A percentile compares a stretch with the other conserved stretches of the same genome.
phyloP scores from a whole-genome alignment of 2,329 filamentous ascomycete species.

The Fusarium sp. region DNA sequence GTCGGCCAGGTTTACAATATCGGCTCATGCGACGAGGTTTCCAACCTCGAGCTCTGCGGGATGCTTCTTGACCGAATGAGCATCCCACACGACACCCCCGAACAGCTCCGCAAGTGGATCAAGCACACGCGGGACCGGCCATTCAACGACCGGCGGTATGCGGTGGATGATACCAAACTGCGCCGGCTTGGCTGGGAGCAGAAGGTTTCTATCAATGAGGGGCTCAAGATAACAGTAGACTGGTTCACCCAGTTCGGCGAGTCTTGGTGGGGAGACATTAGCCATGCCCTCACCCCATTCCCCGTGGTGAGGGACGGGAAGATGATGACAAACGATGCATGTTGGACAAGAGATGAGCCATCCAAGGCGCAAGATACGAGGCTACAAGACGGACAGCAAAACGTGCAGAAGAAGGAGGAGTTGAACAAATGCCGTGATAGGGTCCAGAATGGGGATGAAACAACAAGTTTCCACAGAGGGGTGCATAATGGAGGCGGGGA shows the following conservation, averaged over 20 bases:
- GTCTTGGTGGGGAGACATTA: slow-evolving; percentile 76
- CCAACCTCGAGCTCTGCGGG: slow-evolving; percentile 73
- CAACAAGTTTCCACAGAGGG: slow-evolving; percentile 16
- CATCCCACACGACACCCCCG: slow-evolving; percentile 58
- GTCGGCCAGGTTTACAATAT: slow-evolving; percentile 84
- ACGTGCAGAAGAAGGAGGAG: slow-evolving; percentile 21
- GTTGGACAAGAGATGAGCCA: slow-evolving; percentile 48
- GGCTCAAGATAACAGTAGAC: slow-evolving; percentile 68
- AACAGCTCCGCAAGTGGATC: slow-evolving; percentile 69
- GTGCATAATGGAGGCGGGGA: slow-evolving; percentile 9
- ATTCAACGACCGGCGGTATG: slow-evolving; percentile 78
- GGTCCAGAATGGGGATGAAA: slow-evolving; percentile 15
- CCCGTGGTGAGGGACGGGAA: slow-evolving; percentile 66
- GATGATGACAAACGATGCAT: slow-evolving; percentile 59
- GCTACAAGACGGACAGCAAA: slow-evolving; percentile 20
- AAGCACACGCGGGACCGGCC: slow-evolving; percentile 79
- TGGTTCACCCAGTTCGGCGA: slow-evolving; percentile 74
- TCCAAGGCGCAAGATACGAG: slow-evolving; percentile 39
- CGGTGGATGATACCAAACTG: slow-evolving; percentile 74
- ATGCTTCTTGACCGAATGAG: slow-evolving; percentile 70
- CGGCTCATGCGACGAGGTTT: slow-evolving; percentile 77
- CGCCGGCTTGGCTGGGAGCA: slow-evolving; percentile 73
- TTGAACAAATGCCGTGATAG: slow-evolving; percentile 18
- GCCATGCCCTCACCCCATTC: slow-evolving; percentile 72
- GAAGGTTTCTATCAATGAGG: slow-evolving; percentile 69